phyloP scores from a whole-genome alignment of 2,329 filamentous ascomycete species.

The Pseudodiploospora longispora region DNA sequence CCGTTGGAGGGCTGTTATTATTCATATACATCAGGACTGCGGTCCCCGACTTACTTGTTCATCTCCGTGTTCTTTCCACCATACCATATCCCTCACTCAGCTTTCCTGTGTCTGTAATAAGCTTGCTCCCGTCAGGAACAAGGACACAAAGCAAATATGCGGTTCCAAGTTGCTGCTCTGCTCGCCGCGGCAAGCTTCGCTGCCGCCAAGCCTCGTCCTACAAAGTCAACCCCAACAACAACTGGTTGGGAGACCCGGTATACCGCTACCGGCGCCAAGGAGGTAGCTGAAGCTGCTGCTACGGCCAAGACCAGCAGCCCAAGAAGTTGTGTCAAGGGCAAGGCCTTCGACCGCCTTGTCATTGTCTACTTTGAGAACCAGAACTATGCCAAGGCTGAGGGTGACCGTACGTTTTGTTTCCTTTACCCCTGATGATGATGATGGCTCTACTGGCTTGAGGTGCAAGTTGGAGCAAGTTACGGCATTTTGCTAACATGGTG shows the following conservation, averaged over 20 bases:
- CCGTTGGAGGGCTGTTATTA: too few relatives aligned
- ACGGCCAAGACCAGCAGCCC: slow-evolving; percentile 54
- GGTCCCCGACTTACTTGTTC: too few relatives aligned
- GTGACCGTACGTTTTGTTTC: slow-evolving; percentile 42
- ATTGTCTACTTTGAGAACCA: slow-evolving; percentile 76
- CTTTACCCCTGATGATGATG: background rate
- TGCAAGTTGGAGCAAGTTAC: too few relatives aligned
- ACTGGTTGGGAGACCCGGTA: slow-evolving; percentile 30
- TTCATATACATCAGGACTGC: too few relatives aligned
- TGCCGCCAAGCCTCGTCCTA: slow-evolving; percentile 10
- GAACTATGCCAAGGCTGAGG: slow-evolving; percentile 54
- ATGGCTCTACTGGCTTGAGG: too few relatives aligned
- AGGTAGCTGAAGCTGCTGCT: slow-evolving; percentile 48
- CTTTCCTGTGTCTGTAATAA: too few relatives aligned
- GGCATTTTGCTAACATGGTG: background rate
- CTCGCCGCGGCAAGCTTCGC: slow-evolving; percentile 20
- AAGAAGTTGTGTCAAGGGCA: slow-evolving; percentile 57
- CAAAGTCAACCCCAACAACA: slow-evolving; percentile 1
- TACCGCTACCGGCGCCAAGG: slow-evolving; percentile 43
- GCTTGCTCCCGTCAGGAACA: too few relatives aligned
- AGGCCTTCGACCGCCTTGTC: slow-evolving; percentile 63
- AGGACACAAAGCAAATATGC: slow-evolving; percentile 6
- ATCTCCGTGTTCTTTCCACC: too few relatives aligned
- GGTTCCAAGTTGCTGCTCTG: slow-evolving; percentile 11
- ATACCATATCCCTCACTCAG: too few relatives aligned